phyloP scores from a whole-genome alignment of 352 stramenopile species.

The Phytophthora quininea region DNA sequence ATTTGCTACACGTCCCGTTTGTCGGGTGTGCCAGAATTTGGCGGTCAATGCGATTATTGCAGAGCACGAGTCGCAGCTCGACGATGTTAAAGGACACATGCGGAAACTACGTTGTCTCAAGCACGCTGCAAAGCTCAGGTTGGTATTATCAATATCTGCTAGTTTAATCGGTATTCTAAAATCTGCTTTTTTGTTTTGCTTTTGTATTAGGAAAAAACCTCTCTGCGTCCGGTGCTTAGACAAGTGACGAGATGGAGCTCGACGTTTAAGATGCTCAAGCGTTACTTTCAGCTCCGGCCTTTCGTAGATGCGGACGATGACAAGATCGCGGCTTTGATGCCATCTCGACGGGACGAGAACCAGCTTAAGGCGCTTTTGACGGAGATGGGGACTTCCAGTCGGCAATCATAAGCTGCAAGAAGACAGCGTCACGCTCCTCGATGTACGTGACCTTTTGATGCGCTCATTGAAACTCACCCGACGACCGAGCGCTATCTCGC shows the following conservation, averaged over 20 bases:
- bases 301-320: background rate
- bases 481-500: background rate
- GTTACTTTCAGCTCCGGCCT: background rate
- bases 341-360: background rate
- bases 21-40: background rate
- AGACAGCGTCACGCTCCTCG: background rate
- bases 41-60: background rate
- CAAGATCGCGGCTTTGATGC: background rate
- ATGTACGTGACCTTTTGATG: constrained; percentile 10
- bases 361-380: background rate
- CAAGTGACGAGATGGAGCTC: constrained; percentile 1
- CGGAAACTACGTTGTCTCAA: constrained; percentile 8
- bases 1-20: background rate
- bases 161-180: background rate
- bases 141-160: background rate
- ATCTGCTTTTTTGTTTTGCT: background rate
- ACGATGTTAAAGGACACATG: constrained; percentile 1
- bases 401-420: constrained; percentile 4
- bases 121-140: background rate
- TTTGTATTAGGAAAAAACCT: background rate
- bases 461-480: background rate
- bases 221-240: background rate
- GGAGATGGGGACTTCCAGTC: constrained; percentile 4
- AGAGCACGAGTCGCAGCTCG: background rate
- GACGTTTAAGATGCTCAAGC: constrained; percentile 2